A percentile compares a stretch with the other conserved stretches of the same genome.
Conservation (phyloP, 495 filamentous ascomycete genomes). For the Hyaloscypha finlandica region DNA sequence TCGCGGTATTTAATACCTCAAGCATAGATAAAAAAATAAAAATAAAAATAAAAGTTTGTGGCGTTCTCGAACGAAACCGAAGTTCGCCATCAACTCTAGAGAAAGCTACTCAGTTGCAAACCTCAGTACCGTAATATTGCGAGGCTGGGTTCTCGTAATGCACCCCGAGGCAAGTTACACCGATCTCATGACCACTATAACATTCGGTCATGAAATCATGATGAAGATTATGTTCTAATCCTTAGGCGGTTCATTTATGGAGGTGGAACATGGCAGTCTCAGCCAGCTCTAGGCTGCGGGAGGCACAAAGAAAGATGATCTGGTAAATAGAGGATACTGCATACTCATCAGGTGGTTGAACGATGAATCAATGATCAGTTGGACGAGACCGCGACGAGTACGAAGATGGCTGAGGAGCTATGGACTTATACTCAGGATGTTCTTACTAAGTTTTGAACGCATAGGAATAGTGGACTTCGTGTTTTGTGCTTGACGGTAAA, state of each 20-base stretch:
- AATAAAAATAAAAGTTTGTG: too few relatives aligned
- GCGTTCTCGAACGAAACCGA: too few relatives aligned
- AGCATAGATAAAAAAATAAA: too few relatives aligned
- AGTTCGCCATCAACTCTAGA: too few relatives aligned
- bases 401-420: conserved; percentile 4
- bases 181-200: not conserved
- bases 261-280: conserved; percentile 48
- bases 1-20: too few relatives aligned
- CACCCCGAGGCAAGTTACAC: conserved; percentile 63
- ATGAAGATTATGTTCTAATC: conserved; percentile 31
- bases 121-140: not conserved
- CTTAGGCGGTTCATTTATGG: conserved; percentile 31
- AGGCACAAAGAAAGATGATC: conserved; percentile 38
- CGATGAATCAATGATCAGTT: conserved; percentile 38
- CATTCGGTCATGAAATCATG: conserved; percentile 32
- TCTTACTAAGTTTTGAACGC: conserved; percentile 3
- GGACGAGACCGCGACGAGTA: conserved; percentile 17
- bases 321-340: conserved; percentile 57
- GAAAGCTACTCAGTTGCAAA: too few relatives aligned
- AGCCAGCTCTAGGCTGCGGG: conserved; percentile 64
- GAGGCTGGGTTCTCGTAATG: conserved; percentile 30
- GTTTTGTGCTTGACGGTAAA: too few relatives aligned
- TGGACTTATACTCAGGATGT: conserved; percentile 14
- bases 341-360: conserved; percentile 51
- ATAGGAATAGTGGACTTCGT: too few relatives aligned